These are phyloP conservation scores for Vinca minor DNA, from an alignment of 257 asterid species.

Conservation along the genomic window DNA sequence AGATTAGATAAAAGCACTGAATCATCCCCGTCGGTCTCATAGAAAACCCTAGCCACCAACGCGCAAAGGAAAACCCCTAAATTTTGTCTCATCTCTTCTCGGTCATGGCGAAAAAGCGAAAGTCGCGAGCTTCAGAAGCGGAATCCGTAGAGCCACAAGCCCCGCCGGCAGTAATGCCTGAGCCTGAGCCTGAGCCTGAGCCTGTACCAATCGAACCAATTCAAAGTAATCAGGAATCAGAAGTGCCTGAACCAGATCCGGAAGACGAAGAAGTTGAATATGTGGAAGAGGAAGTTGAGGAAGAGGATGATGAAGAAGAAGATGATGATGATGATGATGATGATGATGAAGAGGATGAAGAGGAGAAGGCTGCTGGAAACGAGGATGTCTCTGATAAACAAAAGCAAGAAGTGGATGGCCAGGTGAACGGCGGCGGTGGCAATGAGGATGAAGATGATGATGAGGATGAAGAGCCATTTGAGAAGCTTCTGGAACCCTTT, in stretches of 20 bases:
- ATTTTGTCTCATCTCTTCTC: neutral
- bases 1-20: too few species aligned
- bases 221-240: slow-evolving; percentile 16
- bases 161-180: slow-evolving; percentile 13
- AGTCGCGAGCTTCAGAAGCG: slow-evolving; percentile 49
- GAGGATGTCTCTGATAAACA: too few species aligned
- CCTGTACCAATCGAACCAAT: slow-evolving; percentile 20
- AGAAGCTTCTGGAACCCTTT: slow-evolving; percentile 80
- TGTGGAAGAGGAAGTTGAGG: slow-evolving; percentile 25
- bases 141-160: slow-evolving; percentile 25
- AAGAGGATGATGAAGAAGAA: slow-evolving; percentile 6
- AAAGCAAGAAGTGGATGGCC: too few species aligned
- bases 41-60: slow-evolving; percentile 14
- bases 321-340: too few species aligned
- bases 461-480: too few species aligned
- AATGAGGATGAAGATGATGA: slow-evolving; percentile 58
- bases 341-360: too few species aligned
- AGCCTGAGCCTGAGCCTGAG: slow-evolving; percentile 13
- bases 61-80: slow-evolving; percentile 9
- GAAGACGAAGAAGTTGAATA: slow-evolving; percentile 27
- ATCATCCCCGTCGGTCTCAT: neutral
- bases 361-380: too few species aligned
- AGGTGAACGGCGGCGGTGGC: slow-evolving; percentile 41
- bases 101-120: slow-evolving; percentile 71
- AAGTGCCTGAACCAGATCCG: slow-evolving; percentile 17